Conservation (phyloP, 768 basidiomycete genomes). For the Paxillus rubicundulus region DNA sequence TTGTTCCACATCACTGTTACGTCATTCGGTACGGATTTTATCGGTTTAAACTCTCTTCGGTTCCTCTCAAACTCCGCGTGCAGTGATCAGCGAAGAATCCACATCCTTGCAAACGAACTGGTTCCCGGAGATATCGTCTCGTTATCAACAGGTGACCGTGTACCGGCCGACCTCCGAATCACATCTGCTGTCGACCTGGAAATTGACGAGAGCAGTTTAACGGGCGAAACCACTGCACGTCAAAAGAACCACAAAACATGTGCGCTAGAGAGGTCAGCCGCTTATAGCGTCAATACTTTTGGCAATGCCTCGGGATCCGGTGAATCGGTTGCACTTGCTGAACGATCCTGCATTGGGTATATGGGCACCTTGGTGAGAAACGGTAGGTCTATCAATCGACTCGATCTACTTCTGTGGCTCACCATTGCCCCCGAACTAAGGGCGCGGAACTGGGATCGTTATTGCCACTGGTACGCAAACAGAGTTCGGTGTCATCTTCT, state of each 20-base stretch:
- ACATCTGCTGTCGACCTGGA: constrained; percentile 82
- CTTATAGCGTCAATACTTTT: background rate
- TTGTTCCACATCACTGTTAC: constrained; percentile 96
- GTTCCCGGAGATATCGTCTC: constrained; percentile 92
- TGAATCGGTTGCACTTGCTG: constrained; percentile 62
- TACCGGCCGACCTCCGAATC: constrained; percentile 91
- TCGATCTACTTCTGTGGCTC: background rate
- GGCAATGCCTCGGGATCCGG: constrained; percentile 34
- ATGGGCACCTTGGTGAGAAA: constrained; percentile 96
- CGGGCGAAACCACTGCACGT: constrained; percentile 86
- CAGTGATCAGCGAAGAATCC: constrained; percentile 56
- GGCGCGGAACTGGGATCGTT: constrained; percentile 81
- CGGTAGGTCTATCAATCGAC: constrained; percentile 44
- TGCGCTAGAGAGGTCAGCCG: constrained; percentile 36
- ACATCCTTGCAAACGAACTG: constrained; percentile 94
- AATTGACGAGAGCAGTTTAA: constrained; percentile 93
- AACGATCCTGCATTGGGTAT: constrained; percentile 84
- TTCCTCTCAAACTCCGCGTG: background rate
- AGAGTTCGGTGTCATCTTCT: constrained; percentile 95
- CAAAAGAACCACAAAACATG: constrained; percentile 63
- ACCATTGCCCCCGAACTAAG: constrained; percentile 34
- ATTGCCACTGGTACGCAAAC: constrained; percentile 83
- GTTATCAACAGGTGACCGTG: constrained; percentile 87
- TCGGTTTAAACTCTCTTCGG: background rate
- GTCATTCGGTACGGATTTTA: constrained; percentile 55